Evolutionary conservation across 108 stramenopile species (phyloP).

Genomic region (Nitzschia palea): DNA sequence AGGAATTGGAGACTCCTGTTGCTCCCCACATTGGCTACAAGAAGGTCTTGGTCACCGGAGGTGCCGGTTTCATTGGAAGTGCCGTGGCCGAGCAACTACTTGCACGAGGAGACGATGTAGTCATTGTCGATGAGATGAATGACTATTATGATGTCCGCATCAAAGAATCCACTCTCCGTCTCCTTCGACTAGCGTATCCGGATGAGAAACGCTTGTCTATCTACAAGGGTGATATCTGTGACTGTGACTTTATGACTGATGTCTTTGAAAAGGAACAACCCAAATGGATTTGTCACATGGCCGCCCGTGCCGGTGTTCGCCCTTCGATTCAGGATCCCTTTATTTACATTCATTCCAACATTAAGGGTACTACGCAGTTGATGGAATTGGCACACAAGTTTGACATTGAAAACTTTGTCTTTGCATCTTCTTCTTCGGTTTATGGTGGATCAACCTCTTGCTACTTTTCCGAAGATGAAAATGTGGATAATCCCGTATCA

Average conservation of each 20-base stretch:
- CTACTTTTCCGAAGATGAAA: slow-evolving; percentile 92
- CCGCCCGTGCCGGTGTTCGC: slow-evolving; percentile 92
- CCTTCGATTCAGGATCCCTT: slow-evolving; percentile 96
- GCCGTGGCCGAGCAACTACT: slow-evolving; percentile 83
- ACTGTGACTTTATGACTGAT: slow-evolving; percentile 76
- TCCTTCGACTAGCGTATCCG: slow-evolving; percentile 49
- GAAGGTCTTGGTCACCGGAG: slow-evolving; percentile 97
- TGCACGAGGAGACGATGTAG: slow-evolving; percentile 91
- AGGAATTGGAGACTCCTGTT: slow-evolving; percentile 31
- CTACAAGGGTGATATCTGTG: slow-evolving; percentile 93
- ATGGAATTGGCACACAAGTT: slow-evolving; percentile 88
- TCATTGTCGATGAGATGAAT: slow-evolving; percentile 98
- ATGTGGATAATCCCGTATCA: slow-evolving; percentile 93
- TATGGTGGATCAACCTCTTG: slow-evolving; percentile 93
- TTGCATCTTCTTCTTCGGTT: slow-evolving; percentile 91
- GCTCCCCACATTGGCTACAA: slow-evolving; percentile 78
- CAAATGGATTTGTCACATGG: slow-evolving; percentile 96
- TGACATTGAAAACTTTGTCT: slow-evolving; percentile 94
- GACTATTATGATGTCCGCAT: slow-evolving; percentile 95
- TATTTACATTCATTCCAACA: slow-evolving; percentile 96
- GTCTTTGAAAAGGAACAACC: slow-evolving; percentile 80
- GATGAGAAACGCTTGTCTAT: slow-evolving; percentile 49
- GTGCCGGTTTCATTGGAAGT: slow-evolving; percentile 96
- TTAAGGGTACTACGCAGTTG: slow-evolving; percentile 93
- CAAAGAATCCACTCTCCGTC: slow-evolving; percentile 87